These are phyloP conservation scores for Corynespora cassiicola DNA, from an alignment of 2,329 filamentous ascomycete species.

Conservation along the genomic window DNA sequence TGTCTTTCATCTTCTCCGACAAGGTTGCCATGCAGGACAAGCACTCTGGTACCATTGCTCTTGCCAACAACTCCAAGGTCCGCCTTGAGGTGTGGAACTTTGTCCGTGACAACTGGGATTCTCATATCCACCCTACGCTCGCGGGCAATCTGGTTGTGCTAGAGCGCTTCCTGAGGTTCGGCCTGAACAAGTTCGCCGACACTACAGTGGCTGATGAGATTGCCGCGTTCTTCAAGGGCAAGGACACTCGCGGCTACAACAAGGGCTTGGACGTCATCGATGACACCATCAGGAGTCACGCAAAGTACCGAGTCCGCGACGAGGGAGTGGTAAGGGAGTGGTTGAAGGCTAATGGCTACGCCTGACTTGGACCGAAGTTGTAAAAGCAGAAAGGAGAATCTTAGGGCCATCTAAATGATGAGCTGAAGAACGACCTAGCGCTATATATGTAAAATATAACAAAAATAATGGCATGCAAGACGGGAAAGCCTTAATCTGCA, in stretches of 20 bases:
- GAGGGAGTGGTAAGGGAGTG: slow-evolving; percentile 76
- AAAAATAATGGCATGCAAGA: too few species aligned
- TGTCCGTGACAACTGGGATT: slow-evolving; percentile 81
- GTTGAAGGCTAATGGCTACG: slow-evolving; percentile 70
- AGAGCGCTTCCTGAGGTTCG: slow-evolving; percentile 84
- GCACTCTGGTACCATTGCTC: slow-evolving; percentile 76
- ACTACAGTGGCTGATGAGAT: slow-evolving; percentile 76
- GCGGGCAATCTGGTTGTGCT: slow-evolving; percentile 83
- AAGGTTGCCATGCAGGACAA: slow-evolving; percentile 87
- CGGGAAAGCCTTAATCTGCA: too few species aligned
- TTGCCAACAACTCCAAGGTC: slow-evolving; percentile 75
- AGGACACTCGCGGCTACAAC: slow-evolving; percentile 86
- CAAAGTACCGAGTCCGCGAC: slow-evolving; percentile 82
- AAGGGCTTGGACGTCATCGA: slow-evolving; percentile 83
- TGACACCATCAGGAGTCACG: slow-evolving; percentile 84
- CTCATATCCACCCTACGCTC: slow-evolving; percentile 71
- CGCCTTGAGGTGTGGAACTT: slow-evolving; percentile 84
- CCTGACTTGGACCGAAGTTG: slow-evolving; percentile 27
- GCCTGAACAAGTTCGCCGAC: slow-evolving; percentile 80
- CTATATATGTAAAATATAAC: too few species aligned
- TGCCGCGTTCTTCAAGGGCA: slow-evolving; percentile 80
- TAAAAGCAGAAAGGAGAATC: slow-evolving; percentile 6
- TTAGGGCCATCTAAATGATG: too few species aligned
- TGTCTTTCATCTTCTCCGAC: slow-evolving; percentile 80
- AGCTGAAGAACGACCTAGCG: too few species aligned